Base-by-base conservation (phyloP, 2,329 filamentous ascomycete genomes). In the Botryotinia narcissicola region DNA sequence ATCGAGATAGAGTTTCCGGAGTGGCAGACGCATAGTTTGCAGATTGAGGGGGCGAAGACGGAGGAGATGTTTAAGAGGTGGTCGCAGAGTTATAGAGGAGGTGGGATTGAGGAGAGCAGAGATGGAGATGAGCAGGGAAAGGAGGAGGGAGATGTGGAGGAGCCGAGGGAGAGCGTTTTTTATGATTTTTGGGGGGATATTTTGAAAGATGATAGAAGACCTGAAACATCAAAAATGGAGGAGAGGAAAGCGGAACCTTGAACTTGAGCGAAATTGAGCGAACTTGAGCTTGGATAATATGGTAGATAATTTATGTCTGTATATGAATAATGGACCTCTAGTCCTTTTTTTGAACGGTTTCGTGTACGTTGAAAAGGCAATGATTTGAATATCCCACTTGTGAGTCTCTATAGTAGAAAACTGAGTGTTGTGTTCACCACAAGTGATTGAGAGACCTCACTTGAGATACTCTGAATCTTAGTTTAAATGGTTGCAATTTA, bases 161-260 rank as follows among this genome's bases (percentile, higher is more conserved):
- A 59, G 29, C 61, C 62, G 37, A 71, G 69, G 54, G 32, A 48
- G 29, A 40, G 40, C 20, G 37, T 14, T 63, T 62, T 64, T 64
- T 63, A 63, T 71, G 59, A 71, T 63, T 63, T 64, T 64, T 71
- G 57, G 59, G 18, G 5, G 5, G 44, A 71, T 40, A 40, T 71
- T 64, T 25, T 64, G 32, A 42, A 25, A 35, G 66, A 16, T n/a
- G 35, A 57, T 57, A 7, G 3, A 1, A 29, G 37, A n/a, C n/a
- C n/a, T 7, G 48, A 42, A 7, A 69, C 66, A 37, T 12, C 35
- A 14, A 25, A 10, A 10, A 18, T 18, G n/a, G 66, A 69, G 10
- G 66, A 59, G 1, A 44, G 48, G 6, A 42, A 42, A 16, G 10
- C 48, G 10, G 25, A 37, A 5, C 9, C 9, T 8, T 25, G 44